Base-by-base conservation (phyloP, 2,329 filamentous ascomycete genomes). In the Verticillium alfalfae region DNA sequence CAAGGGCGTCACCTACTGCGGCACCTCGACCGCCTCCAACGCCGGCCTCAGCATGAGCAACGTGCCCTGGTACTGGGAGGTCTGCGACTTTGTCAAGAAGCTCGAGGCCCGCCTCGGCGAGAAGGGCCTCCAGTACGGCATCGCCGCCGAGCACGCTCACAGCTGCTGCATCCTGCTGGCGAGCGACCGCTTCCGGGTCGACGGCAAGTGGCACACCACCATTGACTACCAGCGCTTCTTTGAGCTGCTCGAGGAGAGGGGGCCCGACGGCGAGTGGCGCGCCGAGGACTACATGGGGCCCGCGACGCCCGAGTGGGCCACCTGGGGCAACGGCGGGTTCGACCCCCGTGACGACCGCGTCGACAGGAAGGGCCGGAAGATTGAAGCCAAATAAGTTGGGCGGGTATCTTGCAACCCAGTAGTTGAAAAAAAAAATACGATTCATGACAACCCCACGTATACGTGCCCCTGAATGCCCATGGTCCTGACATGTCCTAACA, bases 1-100 rank as follows among this genome's bases (percentile, higher is more conserved):
- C 74, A 98, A 98, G 79, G 94, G 94, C 60, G 94, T 98, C 41
- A 98, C 94, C 0, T 98, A 95, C 78, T 98, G 95, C 75, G 95
- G 95, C 49, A 98, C 94, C 0, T 89, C 89, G 8, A 92, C 92
- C 1, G 91, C 91, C 9, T 88, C 90, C 4, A 89, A 88, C 60
- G 93, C 92, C 0, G 94, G 94, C 0, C 81, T 98, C 56, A 95
- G 88, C n/a, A 98, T 98, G 94, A 87, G 92, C 70, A 98, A 98
- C 71, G 95, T 98, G 10, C 94, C 94, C 0, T 98, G 97, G 71
- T 98, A 97, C 77, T 89, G 90, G 73, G 94, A 97, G 76, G 91
- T 97, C 2, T 85, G 85, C 39, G 86, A 88, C 2, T 98, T 97
- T 70, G 93, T 96, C 10, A 82, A 84, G 45, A 88, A 89, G 1